These are phyloP conservation scores for Candida vartiovaarae DNA, from an alignment of 805 yeast genomes.

Conservation along the genomic window DNA sequence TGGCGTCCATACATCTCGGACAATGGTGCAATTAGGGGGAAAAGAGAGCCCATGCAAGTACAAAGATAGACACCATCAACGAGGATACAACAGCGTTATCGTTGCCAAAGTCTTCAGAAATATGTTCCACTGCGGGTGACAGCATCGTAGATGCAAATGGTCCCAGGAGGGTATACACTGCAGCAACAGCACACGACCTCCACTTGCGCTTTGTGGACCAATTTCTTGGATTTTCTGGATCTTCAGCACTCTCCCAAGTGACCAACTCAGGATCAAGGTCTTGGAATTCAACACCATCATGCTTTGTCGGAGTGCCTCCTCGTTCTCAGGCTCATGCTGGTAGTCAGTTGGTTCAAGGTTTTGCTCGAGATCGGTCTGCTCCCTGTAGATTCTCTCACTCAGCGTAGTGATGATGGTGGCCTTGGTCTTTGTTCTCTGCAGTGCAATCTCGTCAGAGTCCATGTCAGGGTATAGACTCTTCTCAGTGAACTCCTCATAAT, in stretches of 20 bases:
- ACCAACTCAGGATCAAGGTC: slow-evolving; percentile 58
- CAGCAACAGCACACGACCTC: slow-evolving; percentile 37
- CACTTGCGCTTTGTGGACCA: slow-evolving; percentile 42
- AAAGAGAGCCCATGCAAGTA: slow-evolving; percentile 58
- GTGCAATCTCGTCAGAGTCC: slow-evolving; percentile 29
- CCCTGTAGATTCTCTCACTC: slow-evolving; percentile 13
- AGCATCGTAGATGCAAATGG: slow-evolving; percentile 59
- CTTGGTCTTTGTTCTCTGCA: slow-evolving; percentile 37
- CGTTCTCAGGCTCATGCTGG: slow-evolving; percentile 11
- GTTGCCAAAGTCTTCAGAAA: slow-evolving; percentile 38
- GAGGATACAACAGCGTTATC: slow-evolving; percentile 33
- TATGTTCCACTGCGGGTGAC: slow-evolving; percentile 51
- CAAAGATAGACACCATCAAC: slow-evolving; percentile 49
- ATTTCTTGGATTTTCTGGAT: slow-evolving; percentile 58
- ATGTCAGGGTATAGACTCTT: slow-evolving; percentile 33
- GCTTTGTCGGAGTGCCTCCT: slow-evolving; percentile 24
- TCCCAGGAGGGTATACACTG: slow-evolving; percentile 49
- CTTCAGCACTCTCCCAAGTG: slow-evolving; percentile 59
- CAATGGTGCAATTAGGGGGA: slow-evolving; percentile 55
- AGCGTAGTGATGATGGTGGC: slow-evolving; percentile 36
- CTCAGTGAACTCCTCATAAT: slow-evolving; percentile 9
- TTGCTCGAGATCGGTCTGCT: slow-evolving; percentile 5
- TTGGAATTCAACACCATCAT: slow-evolving; percentile 47
- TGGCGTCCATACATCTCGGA: slow-evolving; percentile 54
- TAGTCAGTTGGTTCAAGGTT: neutral